Conservation (phyloP, 768 basidiomycete species). For the Daedalea quercina region DNA sequence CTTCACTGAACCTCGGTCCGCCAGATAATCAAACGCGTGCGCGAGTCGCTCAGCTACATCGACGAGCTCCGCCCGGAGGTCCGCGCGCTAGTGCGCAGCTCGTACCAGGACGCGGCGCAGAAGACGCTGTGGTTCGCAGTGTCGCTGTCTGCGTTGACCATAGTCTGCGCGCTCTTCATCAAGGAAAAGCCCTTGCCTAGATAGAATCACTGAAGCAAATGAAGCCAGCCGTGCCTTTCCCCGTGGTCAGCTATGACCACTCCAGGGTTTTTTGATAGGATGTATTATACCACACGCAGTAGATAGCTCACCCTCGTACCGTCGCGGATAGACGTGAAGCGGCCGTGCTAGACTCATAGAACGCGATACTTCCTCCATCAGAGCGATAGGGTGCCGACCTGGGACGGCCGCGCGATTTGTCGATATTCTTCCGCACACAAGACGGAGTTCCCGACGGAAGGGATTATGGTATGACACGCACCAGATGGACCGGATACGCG, state of each 20-base stretch:
- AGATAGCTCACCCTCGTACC: too few relatives aligned
- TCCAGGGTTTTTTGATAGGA: too few relatives aligned
- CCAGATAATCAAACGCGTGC: constrained; percentile 26
- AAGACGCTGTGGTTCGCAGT: constrained; percentile 43
- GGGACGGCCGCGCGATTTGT: background rate
- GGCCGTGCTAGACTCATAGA: too few relatives aligned
- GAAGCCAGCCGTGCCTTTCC: too few relatives aligned
- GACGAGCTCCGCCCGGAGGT: constrained; percentile 22
- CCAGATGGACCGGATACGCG: background rate
- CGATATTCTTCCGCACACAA: background rate
- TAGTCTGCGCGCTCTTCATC: constrained; percentile 45
- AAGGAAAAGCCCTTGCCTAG: constrained; percentile 37
- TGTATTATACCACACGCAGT: too few relatives aligned
- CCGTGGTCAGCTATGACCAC: too few relatives aligned
- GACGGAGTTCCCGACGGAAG: background rate
- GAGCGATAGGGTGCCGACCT: too few relatives aligned
- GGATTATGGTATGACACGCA: background rate
- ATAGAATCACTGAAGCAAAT: constrained; percentile 1
- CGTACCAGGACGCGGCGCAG: constrained; percentile 37
- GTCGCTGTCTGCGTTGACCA: constrained; percentile 31
- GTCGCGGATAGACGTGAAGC: too few relatives aligned
- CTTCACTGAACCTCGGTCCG: background rate
- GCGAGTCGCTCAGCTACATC: constrained; percentile 28
- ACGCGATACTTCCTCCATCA: too few relatives aligned
- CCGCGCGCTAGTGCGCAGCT: constrained; percentile 21